Base-by-base conservation (phyloP, 139 green algal species). In the Pleodorina starrii region DNA sequence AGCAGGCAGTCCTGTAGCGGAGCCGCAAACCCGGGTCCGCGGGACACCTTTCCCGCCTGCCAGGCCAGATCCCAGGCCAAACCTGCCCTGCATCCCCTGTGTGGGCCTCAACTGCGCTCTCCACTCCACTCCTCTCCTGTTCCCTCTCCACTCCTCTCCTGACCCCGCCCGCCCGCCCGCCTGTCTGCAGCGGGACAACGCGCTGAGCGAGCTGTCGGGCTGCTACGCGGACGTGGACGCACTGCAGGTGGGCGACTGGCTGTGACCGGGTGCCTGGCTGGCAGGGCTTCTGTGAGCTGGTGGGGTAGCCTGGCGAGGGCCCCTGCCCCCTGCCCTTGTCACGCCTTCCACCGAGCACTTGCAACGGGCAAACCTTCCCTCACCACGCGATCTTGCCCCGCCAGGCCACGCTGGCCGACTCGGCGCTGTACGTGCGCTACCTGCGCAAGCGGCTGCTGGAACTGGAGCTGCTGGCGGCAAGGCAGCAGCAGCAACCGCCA, bases 401-500 rank as follows among this genome's bases (percentile, higher is more conserved):
- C n/a, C 85, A 94, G 79, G 90, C 91, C 44, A 94, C 91, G 12
- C 74, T 95, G 66, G 88, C 93, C 57, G 93, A 95, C 88, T 92
- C 88, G 0, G 91, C 90, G 23, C 46, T 95, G 14, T 95, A 94
- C 74, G 93, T 95, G 40, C 90, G 88, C 59, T 90, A 90, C 87
- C 54, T 94, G 32, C 72, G 92, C 43, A 73, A 80, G 73, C 89
- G 90, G 27, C 85, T 95, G 42, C 42, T 92, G 78, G 91, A 93
- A 78, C 79, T 92, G 42, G 93, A 95, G 87, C 74, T 95, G 57
- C 73, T 91, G 80, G 46, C 90, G 43, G 59, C 87, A 5, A 85
- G 90, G 25, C 54, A 90, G 75, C 89, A 88, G 90, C 60, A 86
- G 43, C 54, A n/a, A n/a, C n/a, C n/a, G n/a, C n/a, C n/a, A n/a